Percentiles rank a stretch among this genome's conserved stretches.
Conservation (phyloP, 164 flowering plant genomes). For the Taxillus chinensis region DNA sequence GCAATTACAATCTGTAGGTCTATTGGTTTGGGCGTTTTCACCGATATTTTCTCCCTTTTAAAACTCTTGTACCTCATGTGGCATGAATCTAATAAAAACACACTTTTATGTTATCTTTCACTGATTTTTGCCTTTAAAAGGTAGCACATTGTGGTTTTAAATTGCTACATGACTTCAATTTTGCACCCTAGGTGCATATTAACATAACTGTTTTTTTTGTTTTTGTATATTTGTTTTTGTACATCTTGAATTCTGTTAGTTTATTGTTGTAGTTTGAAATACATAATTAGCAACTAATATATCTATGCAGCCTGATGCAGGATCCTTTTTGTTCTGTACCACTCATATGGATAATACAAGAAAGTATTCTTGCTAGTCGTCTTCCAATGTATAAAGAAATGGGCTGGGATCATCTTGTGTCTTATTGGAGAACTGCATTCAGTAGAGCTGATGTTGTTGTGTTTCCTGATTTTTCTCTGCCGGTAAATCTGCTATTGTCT, state of each 20-base stretch:
- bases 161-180: too few species aligned
- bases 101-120: too few species aligned
- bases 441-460: conserved; percentile 72
- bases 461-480: conserved; percentile 72
- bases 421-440: conserved; percentile 69
- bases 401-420: conserved; percentile 57
- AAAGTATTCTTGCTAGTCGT: conserved; percentile 72
- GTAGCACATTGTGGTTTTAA: too few species aligned
- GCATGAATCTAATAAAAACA: too few species aligned
- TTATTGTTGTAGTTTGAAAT: conserved; percentile 14
- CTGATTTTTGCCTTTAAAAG: too few species aligned
- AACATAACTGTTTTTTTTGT: background rate
- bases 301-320: conserved; percentile 98
- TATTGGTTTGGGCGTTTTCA: too few species aligned
- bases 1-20: too few species aligned
- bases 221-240: background rate
- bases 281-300: conserved; percentile 47
- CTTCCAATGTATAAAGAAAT: conserved; percentile 50
- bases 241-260: background rate
- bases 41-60: too few species aligned
- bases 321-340: conserved; percentile 94
- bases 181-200: background rate
- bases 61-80: too few species aligned
- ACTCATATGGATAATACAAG: conserved; percentile 84
- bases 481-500: conserved; percentile 36